Percentiles rank a stretch among this genome's conserved stretches.
phyloP scores from a whole-genome alignment of 202 grass and related monocot genomes.

The Sporobolus alterniflorus region DNA sequence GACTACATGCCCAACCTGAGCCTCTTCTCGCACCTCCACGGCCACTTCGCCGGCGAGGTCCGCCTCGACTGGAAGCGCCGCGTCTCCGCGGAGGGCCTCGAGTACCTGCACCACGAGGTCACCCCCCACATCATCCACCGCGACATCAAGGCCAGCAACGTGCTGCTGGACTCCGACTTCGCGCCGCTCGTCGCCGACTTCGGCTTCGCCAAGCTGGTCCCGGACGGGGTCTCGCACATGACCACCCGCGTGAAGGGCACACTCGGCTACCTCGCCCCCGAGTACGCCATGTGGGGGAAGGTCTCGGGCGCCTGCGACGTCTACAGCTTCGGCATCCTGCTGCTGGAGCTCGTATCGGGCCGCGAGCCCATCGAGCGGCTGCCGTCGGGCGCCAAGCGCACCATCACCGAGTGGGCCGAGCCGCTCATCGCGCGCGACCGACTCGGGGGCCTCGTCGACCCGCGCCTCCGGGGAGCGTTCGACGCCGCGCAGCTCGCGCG shows the following conservation, averaged over 20 bases:
- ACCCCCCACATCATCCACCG: slow-evolving; percentile 80
- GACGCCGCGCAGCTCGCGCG: slow-evolving; percentile 57
- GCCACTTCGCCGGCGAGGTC: slow-evolving; percentile 62
- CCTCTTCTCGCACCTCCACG: slow-evolving; percentile 83
- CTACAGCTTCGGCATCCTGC: slow-evolving; percentile 88
- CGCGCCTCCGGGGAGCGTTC: slow-evolving; percentile 43
- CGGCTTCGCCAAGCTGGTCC: slow-evolving; percentile 92
- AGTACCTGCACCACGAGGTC: slow-evolving; percentile 75
- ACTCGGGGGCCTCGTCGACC: slow-evolving; percentile 70
- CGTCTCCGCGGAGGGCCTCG: slow-evolving; percentile 73
- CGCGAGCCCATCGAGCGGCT: slow-evolving; percentile 80
- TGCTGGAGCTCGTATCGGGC: slow-evolving; percentile 69
- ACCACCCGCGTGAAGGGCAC: slow-evolving; percentile 92
- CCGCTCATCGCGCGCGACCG: slow-evolving; percentile 53
- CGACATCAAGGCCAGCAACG: slow-evolving; percentile 94
- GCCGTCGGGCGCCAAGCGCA: slow-evolving; percentile 57
- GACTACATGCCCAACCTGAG: slow-evolving; percentile 96
- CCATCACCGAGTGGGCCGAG: slow-evolving; percentile 79
- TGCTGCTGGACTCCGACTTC: slow-evolving; percentile 81
- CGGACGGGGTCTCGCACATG: slow-evolving; percentile 83
- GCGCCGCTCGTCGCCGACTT: slow-evolving; percentile 83
- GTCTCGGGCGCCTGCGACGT: slow-evolving; percentile 82
- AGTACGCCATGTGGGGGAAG: slow-evolving; percentile 93
- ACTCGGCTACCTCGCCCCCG: slow-evolving; percentile 67
- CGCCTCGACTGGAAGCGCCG: slow-evolving; percentile 63